Evolutionary conservation across 768 basidiomycete species (phyloP).

Genomic region (Pulveroboletus ravenelii): DNA sequence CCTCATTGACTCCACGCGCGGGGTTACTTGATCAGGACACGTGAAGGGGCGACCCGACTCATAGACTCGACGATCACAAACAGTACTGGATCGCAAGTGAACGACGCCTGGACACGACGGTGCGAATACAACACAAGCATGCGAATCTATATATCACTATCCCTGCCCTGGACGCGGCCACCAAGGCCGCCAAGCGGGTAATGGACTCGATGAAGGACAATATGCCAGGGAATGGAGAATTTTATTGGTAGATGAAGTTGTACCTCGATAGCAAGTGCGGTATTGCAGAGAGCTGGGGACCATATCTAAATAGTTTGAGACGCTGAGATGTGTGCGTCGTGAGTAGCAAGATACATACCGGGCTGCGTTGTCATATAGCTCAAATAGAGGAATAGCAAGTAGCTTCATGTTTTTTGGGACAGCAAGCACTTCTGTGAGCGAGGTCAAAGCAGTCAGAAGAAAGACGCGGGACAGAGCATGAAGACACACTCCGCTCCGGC

Average conservation of each 20-base stretch:
- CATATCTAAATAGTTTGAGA: constrained; percentile 48
- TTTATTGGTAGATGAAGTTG: constrained; percentile 75
- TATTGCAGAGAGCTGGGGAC: constrained; percentile 91
- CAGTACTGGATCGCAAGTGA: too few species aligned
- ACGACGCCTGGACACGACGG: neutral
- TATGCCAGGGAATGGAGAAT: neutral
- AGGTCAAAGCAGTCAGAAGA: neutral
- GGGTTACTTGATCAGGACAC: constrained; percentile 18
- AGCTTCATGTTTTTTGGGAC: constrained; percentile 99
- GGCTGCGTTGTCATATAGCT: constrained; percentile 96
- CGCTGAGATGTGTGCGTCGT: neutral
- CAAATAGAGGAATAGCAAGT: constrained; percentile 92
- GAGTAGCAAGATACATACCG: constrained; percentile 40
- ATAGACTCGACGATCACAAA: too few species aligned
- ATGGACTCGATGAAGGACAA: too few species aligned
- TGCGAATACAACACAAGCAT: constrained; percentile 8
- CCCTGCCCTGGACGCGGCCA: too few species aligned
- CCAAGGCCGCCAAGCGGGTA: neutral
- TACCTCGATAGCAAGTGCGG: constrained; percentile 87
- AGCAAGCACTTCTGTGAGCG: constrained; percentile 76
- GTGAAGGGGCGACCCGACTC: too few species aligned
- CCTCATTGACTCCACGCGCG: constrained; percentile 21
- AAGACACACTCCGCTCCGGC: constrained; percentile 81
- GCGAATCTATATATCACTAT: constrained; percentile 1
- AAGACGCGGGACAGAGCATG: neutral